Conservation (phyloP, 2,329 filamentous ascomycete species). For the Diaporthe helianthi region DNA sequence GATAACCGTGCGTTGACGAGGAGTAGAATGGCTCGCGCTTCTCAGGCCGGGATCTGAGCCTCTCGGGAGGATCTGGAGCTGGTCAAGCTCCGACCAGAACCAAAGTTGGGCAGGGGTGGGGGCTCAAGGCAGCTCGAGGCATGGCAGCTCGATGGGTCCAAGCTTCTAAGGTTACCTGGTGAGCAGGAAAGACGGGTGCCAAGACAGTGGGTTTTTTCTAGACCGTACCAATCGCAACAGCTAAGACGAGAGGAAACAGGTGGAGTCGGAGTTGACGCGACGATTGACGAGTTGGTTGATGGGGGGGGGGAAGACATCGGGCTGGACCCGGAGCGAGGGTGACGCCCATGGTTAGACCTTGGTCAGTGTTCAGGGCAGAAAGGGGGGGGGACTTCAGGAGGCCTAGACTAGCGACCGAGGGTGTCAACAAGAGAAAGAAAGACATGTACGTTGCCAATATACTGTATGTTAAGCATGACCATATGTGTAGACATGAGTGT, state of each 20-base stretch:
- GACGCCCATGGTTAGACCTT: background rate
- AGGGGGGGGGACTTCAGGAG: too few relatives aligned
- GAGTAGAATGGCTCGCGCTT: background rate
- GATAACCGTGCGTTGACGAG: conserved; percentile 30
- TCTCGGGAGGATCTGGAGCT: conserved; percentile 22
- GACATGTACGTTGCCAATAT: background rate
- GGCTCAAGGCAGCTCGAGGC: conserved; percentile 30
- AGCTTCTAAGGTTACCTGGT: conserved; percentile 19
- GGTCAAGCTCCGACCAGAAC: conserved; percentile 17
- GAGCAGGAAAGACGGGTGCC: background rate
- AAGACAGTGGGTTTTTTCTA: background rate
- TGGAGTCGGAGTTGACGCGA: background rate
- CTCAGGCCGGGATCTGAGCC: conserved; percentile 15
- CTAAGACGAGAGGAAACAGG: background rate
- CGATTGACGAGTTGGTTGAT: background rate
- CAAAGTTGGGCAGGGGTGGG: conserved; percentile 26
- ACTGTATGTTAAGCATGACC: conserved; percentile 13
- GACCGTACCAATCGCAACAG: conserved; percentile 23
- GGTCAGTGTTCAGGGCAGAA: background rate
- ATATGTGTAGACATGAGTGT: background rate
- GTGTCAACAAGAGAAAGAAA: background rate
- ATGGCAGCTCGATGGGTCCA: conserved; percentile 7
- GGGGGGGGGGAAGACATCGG: background rate
- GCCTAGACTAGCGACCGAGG: background rate
- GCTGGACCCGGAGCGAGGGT: background rate